Base-by-base conservation (phyloP, 495 filamentous ascomycete genomes). In the Arthonia radiata region DNA sequence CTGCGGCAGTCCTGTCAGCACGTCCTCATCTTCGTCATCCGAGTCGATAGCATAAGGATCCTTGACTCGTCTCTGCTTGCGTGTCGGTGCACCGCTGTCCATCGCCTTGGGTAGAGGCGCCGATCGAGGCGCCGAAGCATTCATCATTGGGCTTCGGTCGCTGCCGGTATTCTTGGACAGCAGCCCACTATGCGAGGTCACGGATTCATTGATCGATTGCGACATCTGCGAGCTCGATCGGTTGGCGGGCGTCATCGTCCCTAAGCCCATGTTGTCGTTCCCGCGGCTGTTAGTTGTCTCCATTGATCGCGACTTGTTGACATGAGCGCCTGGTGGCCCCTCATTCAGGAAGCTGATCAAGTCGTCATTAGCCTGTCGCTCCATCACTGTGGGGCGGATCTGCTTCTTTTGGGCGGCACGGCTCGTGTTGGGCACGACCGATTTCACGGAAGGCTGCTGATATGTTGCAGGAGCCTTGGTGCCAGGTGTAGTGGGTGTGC, bases 1-100 rank as follows among this genome's bases (percentile, higher is more conserved):
- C 23, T 56, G 56, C 4, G 49, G 47, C 7, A 47, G 37, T 5
- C 41, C 46, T 3, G 49, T 55, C 15, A 67, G 35, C 13, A 56
- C 44, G 37, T 78, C 76, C 1, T 56, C 52, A 2, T 78, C 65
- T 12, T 82, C 75, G 35, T 82, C 77, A 33, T 73, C 76, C 22
- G 70, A 58, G 35, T 92, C 83, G 31, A 94, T 75, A 18, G 81
- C 74, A 37, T 93, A 94, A 1, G 86, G 83, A 39, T 99, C 89
- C 23, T 61, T 72, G 23, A 77, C 65, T 15, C 80, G 67, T 21
- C 68, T 62, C 26, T 68, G 74, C 36, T 71, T 91, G 31, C 77
- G 67, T 24, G 34, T 39, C 31, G 48, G 58, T 25, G 27, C 17
- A 13, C 31, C 29, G 36, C 31, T 26, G 22, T 41, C 47, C 4